These are phyloP conservation scores for Juncus inflexus DNA, from an alignment of 176 grass and related monocot genomes.

Conservation along the genomic window DNA sequence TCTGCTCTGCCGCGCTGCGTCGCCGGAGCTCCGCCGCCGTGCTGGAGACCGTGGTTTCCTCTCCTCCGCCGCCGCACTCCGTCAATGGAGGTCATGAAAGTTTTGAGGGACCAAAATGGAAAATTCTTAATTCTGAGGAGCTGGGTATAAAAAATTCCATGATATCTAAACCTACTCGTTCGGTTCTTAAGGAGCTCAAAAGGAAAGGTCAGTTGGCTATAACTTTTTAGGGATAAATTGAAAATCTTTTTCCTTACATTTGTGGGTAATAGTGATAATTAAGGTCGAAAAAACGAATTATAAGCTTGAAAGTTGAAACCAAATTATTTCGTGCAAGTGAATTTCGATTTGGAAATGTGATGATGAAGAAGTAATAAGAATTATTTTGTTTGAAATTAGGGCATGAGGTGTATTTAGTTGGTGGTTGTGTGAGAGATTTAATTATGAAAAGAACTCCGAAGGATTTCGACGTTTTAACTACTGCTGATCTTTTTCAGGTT, in stretches of 20 bases:
- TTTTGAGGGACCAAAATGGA: constrained; percentile 49
- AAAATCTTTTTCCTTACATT: no score
- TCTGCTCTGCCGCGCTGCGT: constrained; percentile 27
- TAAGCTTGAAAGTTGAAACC: no score
- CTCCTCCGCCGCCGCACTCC: constrained; percentile 10
- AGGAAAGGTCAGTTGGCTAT: constrained; percentile 50
- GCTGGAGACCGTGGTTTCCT: constrained; percentile 18
- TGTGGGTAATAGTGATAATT: no score
- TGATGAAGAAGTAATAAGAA: neutral
- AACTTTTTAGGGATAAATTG: neutral
- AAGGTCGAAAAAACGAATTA: no score
- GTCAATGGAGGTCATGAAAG: constrained; percentile 27
- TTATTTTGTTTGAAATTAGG: constrained; percentile 38
- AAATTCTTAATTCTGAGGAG: constrained; percentile 51
- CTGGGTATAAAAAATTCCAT: constrained; percentile 69
- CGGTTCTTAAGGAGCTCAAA: constrained; percentile 63
- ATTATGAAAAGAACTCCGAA: constrained; percentile 92
- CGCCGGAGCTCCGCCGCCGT: constrained; percentile 32
- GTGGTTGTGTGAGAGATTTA: constrained; percentile 90
- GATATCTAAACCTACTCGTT: constrained; percentile 69
- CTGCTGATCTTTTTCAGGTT: constrained; percentile 88
- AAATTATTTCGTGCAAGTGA: no score
- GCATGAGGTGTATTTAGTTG: constrained; percentile 91
- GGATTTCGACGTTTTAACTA: constrained; percentile 94
- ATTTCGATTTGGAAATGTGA: no score